A percentile compares a stretch with the other conserved stretches of the same genome.
These are phyloP conservation scores for Metarhizium humberi DNA, from an alignment of 2,329 filamentous ascomycete species.

Conservation along the genomic window DNA sequence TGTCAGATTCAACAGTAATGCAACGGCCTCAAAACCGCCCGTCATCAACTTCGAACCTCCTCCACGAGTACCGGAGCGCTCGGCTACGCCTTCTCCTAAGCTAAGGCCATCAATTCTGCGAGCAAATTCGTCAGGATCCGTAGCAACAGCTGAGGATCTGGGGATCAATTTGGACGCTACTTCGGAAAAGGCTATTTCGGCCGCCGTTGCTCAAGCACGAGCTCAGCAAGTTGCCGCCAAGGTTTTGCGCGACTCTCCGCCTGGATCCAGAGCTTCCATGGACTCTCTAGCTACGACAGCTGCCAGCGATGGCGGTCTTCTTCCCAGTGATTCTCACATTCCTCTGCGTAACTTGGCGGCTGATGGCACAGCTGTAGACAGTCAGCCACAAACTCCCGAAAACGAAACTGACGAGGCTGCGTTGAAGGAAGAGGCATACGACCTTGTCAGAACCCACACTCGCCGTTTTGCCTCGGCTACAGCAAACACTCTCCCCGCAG, in stretches of 20 bases:
- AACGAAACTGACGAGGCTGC: neutral
- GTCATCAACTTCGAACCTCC: conserved; percentile 7
- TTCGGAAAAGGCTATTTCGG: conserved; percentile 20
- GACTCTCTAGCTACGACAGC: conserved; percentile 25
- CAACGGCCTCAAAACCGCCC: conserved; percentile 21
- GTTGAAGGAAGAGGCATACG: conserved; percentile 26
- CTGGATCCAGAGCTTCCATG: conserved; percentile 25
- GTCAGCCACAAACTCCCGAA: conserved; percentile 2
- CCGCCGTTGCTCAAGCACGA: conserved; percentile 33
- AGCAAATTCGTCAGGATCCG: conserved; percentile 29
- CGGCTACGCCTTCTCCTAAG: conserved; percentile 13
- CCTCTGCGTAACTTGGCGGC: conserved; percentile 21
- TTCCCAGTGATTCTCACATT: conserved; percentile 16
- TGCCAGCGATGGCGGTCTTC: conserved; percentile 17
- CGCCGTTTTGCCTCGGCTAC: conserved; percentile 12
- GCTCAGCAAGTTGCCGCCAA: conserved; percentile 32
- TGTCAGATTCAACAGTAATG: conserved; percentile 39
- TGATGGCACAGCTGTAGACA: neutral
- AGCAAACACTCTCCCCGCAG: conserved; percentile 3
- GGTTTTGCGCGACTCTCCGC: conserved; percentile 26
- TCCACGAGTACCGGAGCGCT: neutral
- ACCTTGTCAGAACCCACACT: conserved; percentile 34
- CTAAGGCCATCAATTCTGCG: conserved; percentile 34
- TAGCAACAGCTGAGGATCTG: conserved; percentile 17
- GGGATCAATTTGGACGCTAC: conserved; percentile 17